Conservation (phyloP, 192 early-diverging fungal genomes). For the Jimgerdemannia lactiflua region DNA sequence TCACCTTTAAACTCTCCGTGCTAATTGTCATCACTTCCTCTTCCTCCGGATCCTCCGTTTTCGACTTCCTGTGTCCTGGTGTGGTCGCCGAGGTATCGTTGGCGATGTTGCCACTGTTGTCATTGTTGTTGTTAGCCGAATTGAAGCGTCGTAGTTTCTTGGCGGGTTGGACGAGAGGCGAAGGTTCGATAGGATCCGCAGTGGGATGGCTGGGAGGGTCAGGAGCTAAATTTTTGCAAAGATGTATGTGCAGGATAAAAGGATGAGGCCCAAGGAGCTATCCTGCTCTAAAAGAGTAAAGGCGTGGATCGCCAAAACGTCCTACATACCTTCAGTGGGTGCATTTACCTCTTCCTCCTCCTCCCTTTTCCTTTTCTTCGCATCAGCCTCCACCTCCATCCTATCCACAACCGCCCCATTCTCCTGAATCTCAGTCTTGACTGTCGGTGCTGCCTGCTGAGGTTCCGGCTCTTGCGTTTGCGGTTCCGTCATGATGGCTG, state of each 20-base stretch:
- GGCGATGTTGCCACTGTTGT: background rate
- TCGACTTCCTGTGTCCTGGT: background rate
- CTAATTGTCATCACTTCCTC: constrained; percentile 13
- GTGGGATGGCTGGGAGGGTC: background rate
- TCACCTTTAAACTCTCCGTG: constrained; percentile 8
- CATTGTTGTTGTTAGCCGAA: background rate
- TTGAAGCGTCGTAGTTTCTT: background rate
- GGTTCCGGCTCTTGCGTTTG: background rate
- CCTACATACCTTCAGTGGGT: background rate
- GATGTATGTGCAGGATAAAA: background rate
- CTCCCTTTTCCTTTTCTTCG: background rate
- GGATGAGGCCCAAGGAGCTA: background rate
- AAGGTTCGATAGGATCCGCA: background rate
- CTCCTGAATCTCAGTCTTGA: background rate
- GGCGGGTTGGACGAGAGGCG: background rate
- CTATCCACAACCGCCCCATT: background rate
- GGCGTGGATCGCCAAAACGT: background rate
- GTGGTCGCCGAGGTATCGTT: background rate
- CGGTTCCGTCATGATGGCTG: background rate
- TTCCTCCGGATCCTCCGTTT: constrained; percentile 6
- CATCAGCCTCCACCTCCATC: constrained; percentile 1
- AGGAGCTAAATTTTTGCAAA: background rate
- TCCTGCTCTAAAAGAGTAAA: background rate
- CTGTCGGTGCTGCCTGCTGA: background rate
- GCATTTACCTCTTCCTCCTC: background rate